A percentile compares a stretch with the other conserved stretches of the same genome.
These are phyloP conservation scores for Naegleria gruberi DNA, from an alignment of 208 protist genomes.

Conservation along the genomic window DNA sequence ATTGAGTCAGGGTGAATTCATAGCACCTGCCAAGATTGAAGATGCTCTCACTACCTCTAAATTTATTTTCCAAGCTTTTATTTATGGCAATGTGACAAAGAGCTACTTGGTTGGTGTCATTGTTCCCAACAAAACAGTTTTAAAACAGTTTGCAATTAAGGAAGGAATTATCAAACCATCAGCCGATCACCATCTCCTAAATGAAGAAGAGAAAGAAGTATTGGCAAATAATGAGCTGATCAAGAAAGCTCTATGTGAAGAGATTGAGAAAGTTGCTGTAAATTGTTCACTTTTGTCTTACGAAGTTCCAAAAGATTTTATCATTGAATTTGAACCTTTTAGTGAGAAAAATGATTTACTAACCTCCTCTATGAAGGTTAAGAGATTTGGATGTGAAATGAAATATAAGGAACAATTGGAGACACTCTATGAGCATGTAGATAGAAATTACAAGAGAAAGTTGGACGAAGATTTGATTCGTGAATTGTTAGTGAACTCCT, in stretches of 20 bases:
- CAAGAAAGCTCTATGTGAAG: neutral
- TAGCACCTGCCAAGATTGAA: slow-evolving; percentile 27
- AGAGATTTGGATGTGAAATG: neutral
- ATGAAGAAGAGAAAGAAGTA: neutral
- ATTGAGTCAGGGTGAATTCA: slow-evolving; percentile 33
- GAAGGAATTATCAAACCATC: neutral
- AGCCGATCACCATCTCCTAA: neutral
- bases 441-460: no score
- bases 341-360: neutral
- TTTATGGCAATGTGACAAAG: neutral
- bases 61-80: neutral
- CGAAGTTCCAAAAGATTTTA: neutral
- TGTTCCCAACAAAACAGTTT: neutral
- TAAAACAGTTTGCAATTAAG: neutral
- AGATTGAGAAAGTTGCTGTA: neutral
- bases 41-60: neutral
- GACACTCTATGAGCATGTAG: neutral
- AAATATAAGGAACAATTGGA: neutral
- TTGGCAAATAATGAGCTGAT: neutral
- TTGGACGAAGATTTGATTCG: neutral
- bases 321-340: neutral
- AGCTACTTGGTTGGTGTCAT: neutral
- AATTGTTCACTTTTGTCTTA: neutral
- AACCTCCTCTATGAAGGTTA: neutral
- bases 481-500: neutral